Evolutionary conservation across 345 rosid species (phyloP), one percentile per base, ranked within the genome.

Genomic region (Litchi chinensis): DNA sequence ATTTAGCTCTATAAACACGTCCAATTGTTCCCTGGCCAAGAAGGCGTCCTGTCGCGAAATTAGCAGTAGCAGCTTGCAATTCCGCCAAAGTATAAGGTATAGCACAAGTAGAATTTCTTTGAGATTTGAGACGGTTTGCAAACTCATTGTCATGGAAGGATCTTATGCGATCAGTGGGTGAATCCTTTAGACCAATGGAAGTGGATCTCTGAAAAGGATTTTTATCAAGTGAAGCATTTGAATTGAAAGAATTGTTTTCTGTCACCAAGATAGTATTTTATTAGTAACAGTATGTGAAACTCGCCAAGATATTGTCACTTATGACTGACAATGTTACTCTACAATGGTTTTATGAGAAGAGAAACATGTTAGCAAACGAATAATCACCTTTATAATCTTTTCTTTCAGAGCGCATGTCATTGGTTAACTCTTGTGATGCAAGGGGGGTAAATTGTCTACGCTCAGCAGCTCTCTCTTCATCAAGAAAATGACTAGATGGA

Each of bases 1-100:
- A 93, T 79, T 94, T 94, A 41, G 95, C 98, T 79, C 76, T 85
- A 39, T 96, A 96, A 63, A 91, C 97, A 76, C 95, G 94, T 59
- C 99, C 99, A 71, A 89, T 68, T 52, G 91, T 79, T 69, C 98
- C 99, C 89, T 90, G 91, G 24, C 98, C 99, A 22, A 93, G 81
- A 52, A 94, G 92, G 37, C 91, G 91, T 50, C 85, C 87, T 0
- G 87, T 75, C 1, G 95, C 91, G 81, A 96, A 94, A 84, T 84
- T 85, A 65, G 82, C 87, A 0, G 94, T 91, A 5, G 95, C 90
- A 28, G 81, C 82, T 88, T 86, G 93, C 81, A 94, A 78, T 73
- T 96, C 99, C 21, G 85, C 32, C 81, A 93, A 83, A 32, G 88
- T 5, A 82, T 88, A 91, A 21, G 82, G 77, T 11, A 65, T 75